Conservation (phyloP, 2,329 filamentous ascomycete genomes). For the Ceratocystis huliohia region DNA sequence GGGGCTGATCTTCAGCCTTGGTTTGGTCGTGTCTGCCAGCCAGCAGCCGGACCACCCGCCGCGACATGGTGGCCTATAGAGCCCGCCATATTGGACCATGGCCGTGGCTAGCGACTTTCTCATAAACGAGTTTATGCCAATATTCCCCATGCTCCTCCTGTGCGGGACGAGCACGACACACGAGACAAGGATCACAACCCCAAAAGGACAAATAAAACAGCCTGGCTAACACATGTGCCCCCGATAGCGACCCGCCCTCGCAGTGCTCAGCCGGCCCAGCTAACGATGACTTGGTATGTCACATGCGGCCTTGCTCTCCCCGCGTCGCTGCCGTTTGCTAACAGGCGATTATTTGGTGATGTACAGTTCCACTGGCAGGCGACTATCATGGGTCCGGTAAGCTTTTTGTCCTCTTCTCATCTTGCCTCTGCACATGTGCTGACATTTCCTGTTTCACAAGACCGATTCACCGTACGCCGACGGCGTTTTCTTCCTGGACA, state of each 20-base stretch:
- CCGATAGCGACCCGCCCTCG: slow-evolving; percentile 79
- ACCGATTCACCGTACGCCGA: slow-evolving; percentile 94
- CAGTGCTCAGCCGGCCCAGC: slow-evolving; percentile 96
- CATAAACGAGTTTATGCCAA: neutral
- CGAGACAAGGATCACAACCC: neutral
- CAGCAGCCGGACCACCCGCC: neutral
- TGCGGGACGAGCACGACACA: neutral
- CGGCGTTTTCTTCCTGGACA: slow-evolving; percentile 96
- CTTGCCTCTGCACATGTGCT: neutral
- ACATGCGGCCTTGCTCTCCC: neutral
- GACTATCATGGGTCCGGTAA: slow-evolving; percentile 98
- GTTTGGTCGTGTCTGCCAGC: neutral
- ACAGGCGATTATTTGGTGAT: neutral
- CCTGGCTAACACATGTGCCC: slow-evolving; percentile 9
- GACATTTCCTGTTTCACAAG: slow-evolving; percentile 32
- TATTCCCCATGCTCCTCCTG: neutral
- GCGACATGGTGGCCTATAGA: too few relatives aligned
- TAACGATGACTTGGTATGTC: slow-evolving; percentile 89
- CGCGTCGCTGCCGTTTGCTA: neutral
- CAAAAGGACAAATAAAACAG: neutral
- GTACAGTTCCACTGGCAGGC: slow-evolving; percentile 98
- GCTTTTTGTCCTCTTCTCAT: slow-evolving; percentile 31
- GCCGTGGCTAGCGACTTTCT: too few relatives aligned
- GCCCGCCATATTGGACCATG: too few relatives aligned
- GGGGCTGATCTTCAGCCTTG: neutral